Base-by-base conservation (phyloP, 164 flowering plant genomes). In the Chloranthus sessilifolius region DNA sequence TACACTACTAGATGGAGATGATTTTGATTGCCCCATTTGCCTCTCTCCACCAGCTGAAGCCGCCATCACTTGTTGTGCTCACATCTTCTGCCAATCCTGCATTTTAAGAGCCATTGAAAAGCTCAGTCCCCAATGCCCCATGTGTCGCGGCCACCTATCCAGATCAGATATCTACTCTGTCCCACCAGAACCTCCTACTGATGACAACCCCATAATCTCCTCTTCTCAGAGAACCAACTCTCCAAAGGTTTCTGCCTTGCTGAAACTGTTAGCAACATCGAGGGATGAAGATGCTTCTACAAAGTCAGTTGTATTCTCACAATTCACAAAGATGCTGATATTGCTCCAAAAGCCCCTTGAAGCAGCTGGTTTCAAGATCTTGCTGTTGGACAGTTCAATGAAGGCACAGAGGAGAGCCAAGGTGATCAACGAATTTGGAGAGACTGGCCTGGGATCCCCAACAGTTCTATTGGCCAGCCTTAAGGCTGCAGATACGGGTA, bases 1-100 rank as follows among this genome's bases (percentile, higher is more conserved):
- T 31, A 44, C 71, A 56, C 74, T 87, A 20, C 92, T 81, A 81
- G 95, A 92, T 58, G 82, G 81, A 7, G 96, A 85, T 62, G 94
- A 83, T 52, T 74, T 85, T 49, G 95, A 88, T 49, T 88, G 98
- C 55, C 95, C 96, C 12, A 80, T 92, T 43, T 92, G 98, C 65
- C 80, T 83, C 15, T 88, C 77, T 53, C 82, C 90, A 10, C 90
- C 88, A 30, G 64, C 72, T 5, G 60, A 77, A 34, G 59, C 66
- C 3, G 63, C 83, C 22, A 88, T 88, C 26, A 88, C 98, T 16
- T 49, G 72, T 48, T 91, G 98, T 64, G 85, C 94, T 44, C 95
- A 91, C 60, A 74, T 91, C 45, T 91, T 81, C 62, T 91, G 96
- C 72, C 76, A 64, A 27, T 9, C 64, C 31, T 91, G 98, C 75